Evolutionary conservation across 345 rosid species (phyloP).

Genomic region (Aegle marmelos): DNA sequence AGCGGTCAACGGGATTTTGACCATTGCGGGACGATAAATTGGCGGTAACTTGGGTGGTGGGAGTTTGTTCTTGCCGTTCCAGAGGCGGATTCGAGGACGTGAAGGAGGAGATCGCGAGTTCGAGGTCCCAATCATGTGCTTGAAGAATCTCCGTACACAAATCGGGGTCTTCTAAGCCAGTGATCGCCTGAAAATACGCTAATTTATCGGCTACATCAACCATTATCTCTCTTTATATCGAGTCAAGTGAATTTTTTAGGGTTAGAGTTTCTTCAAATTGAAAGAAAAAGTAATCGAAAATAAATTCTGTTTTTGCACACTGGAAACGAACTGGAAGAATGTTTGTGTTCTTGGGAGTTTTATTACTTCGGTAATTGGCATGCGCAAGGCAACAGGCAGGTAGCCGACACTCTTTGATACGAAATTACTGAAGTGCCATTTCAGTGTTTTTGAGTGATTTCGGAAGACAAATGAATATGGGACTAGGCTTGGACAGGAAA

Average conservation of each 20-base stretch:
- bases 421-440: slow-evolving; percentile 9
- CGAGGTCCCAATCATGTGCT: slow-evolving; percentile 97
- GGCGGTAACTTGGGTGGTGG: slow-evolving; percentile 15
- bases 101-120: slow-evolving; percentile 92
- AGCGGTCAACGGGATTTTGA: slow-evolving; percentile 2
- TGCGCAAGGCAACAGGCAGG: not conserved
- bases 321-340: not conserved
- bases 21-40: slow-evolving; percentile 25
- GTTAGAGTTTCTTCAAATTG: not conserved
- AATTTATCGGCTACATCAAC: slow-evolving; percentile 84
- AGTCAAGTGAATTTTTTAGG: not conserved
- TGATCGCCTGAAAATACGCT: slow-evolving; percentile 85
- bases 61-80: not conserved
- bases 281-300: not conserved
- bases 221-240: slow-evolving; percentile 35
- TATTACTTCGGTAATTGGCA: not conserved
- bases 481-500: too few relatives aligned
- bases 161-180: slow-evolving; percentile 89
- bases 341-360: not conserved
- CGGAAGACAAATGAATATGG: not conserved
- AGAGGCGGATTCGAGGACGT: slow-evolving; percentile 41
- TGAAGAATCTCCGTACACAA: slow-evolving; percentile 94
- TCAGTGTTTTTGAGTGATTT: too few relatives aligned
- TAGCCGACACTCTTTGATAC: not conserved
- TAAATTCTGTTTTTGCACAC: not conserved